phyloP scores from a whole-genome alignment of 1,139 yeast genomes.

The Trichomonascaceae sp. region DNA sequence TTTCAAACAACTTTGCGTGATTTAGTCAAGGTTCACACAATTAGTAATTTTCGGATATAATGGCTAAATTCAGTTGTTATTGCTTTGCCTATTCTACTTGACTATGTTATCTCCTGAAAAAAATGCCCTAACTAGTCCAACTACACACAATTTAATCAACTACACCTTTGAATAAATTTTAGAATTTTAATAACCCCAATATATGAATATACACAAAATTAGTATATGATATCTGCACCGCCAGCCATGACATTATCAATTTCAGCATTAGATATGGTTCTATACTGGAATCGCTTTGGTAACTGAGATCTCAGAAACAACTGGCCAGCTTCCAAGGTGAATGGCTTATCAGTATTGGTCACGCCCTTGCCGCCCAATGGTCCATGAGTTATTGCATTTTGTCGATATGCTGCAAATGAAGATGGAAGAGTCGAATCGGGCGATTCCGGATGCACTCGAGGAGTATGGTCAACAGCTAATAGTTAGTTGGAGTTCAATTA shows the following conservation, averaged over 20 bases:
- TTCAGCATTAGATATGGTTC: constrained; percentile 56
- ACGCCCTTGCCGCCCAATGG: constrained; percentile 28
- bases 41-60: not conserved
- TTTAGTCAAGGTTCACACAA: not conserved
- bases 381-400: constrained; percentile 39
- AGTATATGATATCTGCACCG: constrained; percentile 50
- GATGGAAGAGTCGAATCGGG: constrained; percentile 43
- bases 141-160: not conserved
- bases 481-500: constrained; percentile 9
- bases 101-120: not conserved
- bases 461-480: constrained; percentile 33
- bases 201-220: not conserved
- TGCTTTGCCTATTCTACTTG: not conserved
- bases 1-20: not conserved
- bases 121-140: not conserved
- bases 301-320: constrained; percentile 56
- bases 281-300: constrained; percentile 65
- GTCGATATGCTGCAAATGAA: constrained; percentile 36
- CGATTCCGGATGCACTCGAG: constrained; percentile 42
- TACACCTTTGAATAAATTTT: no score
- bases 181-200: not conserved
- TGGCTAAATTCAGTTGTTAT: not conserved
- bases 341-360: constrained; percentile 22
- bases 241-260: constrained; percentile 69
- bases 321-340: constrained; percentile 44